phyloP scores from a whole-genome alignment of 768 basidiomycete genomes.

The Neoboletus subvelutipes region DNA sequence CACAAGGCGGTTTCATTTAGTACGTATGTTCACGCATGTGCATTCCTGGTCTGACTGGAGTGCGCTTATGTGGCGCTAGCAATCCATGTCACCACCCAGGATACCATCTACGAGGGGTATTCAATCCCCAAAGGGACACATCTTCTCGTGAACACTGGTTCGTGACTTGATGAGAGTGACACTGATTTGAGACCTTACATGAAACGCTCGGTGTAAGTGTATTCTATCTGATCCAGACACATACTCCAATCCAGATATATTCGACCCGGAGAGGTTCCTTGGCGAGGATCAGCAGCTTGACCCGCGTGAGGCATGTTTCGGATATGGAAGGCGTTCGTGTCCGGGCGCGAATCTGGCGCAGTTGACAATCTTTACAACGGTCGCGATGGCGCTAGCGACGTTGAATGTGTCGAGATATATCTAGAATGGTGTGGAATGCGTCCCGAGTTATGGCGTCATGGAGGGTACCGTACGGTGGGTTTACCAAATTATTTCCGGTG shows the following conservation, averaged over 20 bases:
- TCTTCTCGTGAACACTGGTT: conserved; percentile 12
- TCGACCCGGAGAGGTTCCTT: conserved; percentile 16
- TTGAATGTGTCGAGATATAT: conserved; percentile 6
- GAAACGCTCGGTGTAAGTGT: conserved; percentile 1
- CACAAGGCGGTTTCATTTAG: not conserved
- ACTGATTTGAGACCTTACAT: not conserved
- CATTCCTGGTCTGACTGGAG: not conserved
- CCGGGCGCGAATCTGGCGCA: conserved; percentile 11
- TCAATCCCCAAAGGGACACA: conserved; percentile 22
- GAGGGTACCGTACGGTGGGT: conserved; percentile 5
- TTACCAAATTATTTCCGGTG: not conserved
- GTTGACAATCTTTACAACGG: conserved; percentile 1
- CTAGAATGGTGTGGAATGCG: not conserved
- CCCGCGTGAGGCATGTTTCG: conserved; percentile 14
- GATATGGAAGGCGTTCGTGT: conserved; percentile 15
- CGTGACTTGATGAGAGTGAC: not conserved
- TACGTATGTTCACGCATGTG: not conserved
- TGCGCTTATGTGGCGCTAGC: not conserved
- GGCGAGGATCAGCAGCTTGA: conserved; percentile 9
- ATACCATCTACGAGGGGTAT: conserved; percentile 12
- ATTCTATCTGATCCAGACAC: conserved; percentile 7
- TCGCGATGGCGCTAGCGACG: conserved; percentile 10
- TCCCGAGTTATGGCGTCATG: conserved; percentile 1
- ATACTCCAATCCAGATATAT: conserved; percentile 12
- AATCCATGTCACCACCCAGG: not conserved